A percentile compares a stretch with the other conserved stretches of the same genome.
Evolutionary conservation across 306 rosid species (phyloP).

Genomic region (Lagenaria siceraria): DNA sequence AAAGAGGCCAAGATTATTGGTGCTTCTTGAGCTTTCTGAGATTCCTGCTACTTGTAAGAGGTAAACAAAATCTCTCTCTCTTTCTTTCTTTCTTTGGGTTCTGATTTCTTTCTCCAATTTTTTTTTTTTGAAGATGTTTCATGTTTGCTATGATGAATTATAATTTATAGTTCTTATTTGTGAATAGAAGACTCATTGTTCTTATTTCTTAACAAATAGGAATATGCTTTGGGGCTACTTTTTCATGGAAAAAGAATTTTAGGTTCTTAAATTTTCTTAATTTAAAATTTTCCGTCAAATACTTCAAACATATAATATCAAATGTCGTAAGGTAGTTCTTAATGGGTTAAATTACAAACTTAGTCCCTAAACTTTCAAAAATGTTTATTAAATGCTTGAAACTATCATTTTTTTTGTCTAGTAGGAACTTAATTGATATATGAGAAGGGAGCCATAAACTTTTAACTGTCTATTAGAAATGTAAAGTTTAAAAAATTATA

Average conservation of each 20-base stretch:
- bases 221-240: not conserved
- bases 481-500: too few relatives aligned
- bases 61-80: not conserved
- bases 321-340: not conserved
- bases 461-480: too few relatives aligned
- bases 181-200: not conserved
- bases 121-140: not conserved
- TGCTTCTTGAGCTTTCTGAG: not conserved
- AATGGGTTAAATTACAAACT: too few relatives aligned
- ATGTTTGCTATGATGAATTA: not conserved
- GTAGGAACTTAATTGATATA: too few relatives aligned
- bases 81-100: not conserved
- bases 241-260: not conserved
- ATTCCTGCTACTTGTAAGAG: not conserved
- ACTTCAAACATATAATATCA: not conserved
- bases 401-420: too few relatives aligned
- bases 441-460: too few relatives aligned
- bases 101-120: not conserved
- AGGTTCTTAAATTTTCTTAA: not conserved
- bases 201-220: not conserved
- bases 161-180: not conserved
- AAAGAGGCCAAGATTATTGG: slow-evolving; percentile 6
- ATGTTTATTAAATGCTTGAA: too few relatives aligned
- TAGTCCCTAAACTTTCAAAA: too few relatives aligned
- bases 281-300: not conserved